A percentile compares a stretch with the other conserved stretches of the same genome.
These are phyloP conservation scores for Elaeis oleifera DNA, from an alignment of 202 grass and related monocot species.

Conservation along the genomic window DNA sequence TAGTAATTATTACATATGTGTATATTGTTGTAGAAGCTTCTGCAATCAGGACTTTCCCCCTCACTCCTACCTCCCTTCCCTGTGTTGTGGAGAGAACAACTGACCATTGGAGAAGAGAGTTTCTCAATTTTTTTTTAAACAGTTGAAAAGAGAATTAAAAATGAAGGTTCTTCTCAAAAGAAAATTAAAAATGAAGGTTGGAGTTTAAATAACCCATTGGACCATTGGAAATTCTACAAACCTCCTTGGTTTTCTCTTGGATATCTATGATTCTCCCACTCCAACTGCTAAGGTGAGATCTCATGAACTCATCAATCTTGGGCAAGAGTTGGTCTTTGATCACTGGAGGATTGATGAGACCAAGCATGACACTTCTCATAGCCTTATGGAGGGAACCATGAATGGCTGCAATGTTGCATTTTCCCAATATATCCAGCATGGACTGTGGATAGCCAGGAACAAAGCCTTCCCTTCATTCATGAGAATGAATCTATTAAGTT, in stretches of 20 bases:
- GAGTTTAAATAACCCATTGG: no score
- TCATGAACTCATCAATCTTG: slow-evolving; percentile 32
- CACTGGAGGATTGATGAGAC: slow-evolving; percentile 3
- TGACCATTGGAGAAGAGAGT: no score
- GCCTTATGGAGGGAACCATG: slow-evolving; percentile 16
- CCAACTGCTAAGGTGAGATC: slow-evolving; percentile 16
- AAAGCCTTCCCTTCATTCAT: slow-evolving; percentile 22
- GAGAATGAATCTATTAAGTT: slow-evolving; percentile 18
- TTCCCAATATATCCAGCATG: slow-evolving; percentile 20
- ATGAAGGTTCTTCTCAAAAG: no score
- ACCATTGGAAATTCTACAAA: background rate
- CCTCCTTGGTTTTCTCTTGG: slow-evolving; percentile 27
- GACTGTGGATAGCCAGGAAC: slow-evolving; percentile 23
- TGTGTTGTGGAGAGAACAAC: no score
- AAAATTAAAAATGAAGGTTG: no score
- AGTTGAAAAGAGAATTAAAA: no score
- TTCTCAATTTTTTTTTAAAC: no score
- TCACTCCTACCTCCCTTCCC: no score
- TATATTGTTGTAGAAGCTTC: no score
- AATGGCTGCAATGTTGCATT: slow-evolving; percentile 18
- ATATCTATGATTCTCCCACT: slow-evolving; percentile 16
- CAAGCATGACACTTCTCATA: slow-evolving; percentile 22
- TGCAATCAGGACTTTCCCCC: no score
- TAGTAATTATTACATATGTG: no score
- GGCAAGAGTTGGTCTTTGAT: slow-evolving; percentile 23